Evolutionary conservation across 2,329 filamentous ascomycete genomes (phyloP), one percentile per base, ranked within the genome.

Genomic region (Bipolaris gigantea): DNA sequence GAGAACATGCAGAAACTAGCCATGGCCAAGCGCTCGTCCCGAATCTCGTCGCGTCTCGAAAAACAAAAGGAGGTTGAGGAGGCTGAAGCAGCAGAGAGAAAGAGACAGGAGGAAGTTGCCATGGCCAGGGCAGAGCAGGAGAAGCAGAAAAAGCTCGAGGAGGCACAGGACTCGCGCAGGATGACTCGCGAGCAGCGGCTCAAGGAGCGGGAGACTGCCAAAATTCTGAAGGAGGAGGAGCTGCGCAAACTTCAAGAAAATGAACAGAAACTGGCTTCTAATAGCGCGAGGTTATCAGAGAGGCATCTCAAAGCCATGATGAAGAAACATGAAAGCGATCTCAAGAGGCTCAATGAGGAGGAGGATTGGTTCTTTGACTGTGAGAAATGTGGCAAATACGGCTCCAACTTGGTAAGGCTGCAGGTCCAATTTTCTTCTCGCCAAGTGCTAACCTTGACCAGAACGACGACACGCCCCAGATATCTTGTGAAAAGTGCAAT

Each of bases 341-440:
- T 96, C 10, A 83, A 89, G 62, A 84, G 88, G 50, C 81, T 96
- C 21, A 83, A 75, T 3, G 75, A 86, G 18, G 81, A 86, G 62
- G 90, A 94, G 43, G 89, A 91, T 11, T 97, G 94, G 94, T 83
- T 91, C 35, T 99, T 99, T 65, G 94, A 99, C 71, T 99, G 94
- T 71, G 81, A 84, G 13, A 83, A 90, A 23, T 99, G 94, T 72
- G 93, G 93, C 23, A 83, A 92, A 19, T 87, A 96, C 73, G 94
- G 94, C 19, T 88, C 95, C 64, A 90, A 97, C 55, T 69, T 86
- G 56, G 81, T 83, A 72, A 61, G 80, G 57, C 21, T 10, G 2
- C 18, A 6, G 42, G 16, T 2, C 43, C 34, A 32, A 21, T 40
- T 33, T 40, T 33, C 33, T 38, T 21, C 11, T 45, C 27, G 30